Evolutionary conservation across 2,329 filamentous ascomycete species (phyloP).

Genomic region (Dactylellina leptospora): DNA sequence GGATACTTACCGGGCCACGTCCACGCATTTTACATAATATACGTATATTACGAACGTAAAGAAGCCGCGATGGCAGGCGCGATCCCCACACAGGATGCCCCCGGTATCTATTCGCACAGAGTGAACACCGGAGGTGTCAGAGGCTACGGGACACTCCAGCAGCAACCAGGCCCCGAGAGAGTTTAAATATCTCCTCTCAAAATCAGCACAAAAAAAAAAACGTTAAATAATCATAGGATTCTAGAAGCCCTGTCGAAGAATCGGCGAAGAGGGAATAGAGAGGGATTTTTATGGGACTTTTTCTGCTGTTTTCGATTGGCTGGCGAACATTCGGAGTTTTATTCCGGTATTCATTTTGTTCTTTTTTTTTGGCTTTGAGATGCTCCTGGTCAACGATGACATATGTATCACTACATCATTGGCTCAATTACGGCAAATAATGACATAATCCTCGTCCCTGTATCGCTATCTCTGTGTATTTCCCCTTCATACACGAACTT

Average conservation of each 20-base stretch:
- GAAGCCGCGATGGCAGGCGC: conserved; percentile 37
- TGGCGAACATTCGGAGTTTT: not conserved
- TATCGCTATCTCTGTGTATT: too few species aligned
- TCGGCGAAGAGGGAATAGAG: not conserved
- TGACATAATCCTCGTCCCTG: too few species aligned
- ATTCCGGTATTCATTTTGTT: too few species aligned
- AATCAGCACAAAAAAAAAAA: not conserved
- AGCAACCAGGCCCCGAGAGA: conserved; percentile 8
- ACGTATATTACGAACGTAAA: conserved; percentile 78
- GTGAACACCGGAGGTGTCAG: conserved; percentile 40
- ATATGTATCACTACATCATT: not conserved
- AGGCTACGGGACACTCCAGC: conserved; percentile 39
- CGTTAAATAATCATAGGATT: not conserved
- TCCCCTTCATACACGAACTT: too few species aligned
- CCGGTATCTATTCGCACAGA: conserved; percentile 39
- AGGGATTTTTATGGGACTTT: not conserved
- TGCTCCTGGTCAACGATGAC: not conserved
- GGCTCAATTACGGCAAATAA: too few species aligned
- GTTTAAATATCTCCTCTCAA: conserved; percentile 2
- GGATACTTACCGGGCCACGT: conserved; percentile 81
- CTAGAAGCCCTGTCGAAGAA: too few species aligned
- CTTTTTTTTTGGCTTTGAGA: not conserved
- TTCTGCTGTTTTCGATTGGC: not conserved
- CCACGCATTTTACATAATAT: conserved; percentile 82
- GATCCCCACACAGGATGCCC: conserved; percentile 22